These are phyloP conservation scores for Golovinomyces cichoracearum DNA, from an alignment of 2,329 filamentous ascomycete genomes.

Conservation along the genomic window DNA sequence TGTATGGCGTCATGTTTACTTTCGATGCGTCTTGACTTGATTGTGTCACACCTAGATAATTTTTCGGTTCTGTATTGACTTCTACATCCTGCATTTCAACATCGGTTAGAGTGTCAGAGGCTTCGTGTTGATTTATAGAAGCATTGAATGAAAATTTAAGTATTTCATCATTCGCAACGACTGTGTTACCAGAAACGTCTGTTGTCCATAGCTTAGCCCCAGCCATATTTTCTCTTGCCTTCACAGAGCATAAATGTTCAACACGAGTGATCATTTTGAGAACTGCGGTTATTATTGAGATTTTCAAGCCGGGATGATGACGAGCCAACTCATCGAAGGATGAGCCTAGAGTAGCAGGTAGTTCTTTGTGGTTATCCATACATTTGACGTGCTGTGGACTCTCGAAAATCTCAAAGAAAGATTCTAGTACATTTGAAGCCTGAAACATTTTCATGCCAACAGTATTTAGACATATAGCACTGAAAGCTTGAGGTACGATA, in stretches of 20 bases:
- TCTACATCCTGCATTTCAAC: slow-evolving; percentile 38
- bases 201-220: slow-evolving; percentile 54
- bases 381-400: slow-evolving; percentile 69
- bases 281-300: slow-evolving; percentile 58
- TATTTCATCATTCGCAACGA: slow-evolving; percentile 25
- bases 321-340: slow-evolving; percentile 85
- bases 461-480: slow-evolving; percentile 79
- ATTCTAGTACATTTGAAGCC: slow-evolving; percentile 54
- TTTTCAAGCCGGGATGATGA: slow-evolving; percentile 67
- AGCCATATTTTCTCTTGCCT: slow-evolving; percentile 41
- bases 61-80: slow-evolving; percentile 3
- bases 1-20: slow-evolving; percentile 24
- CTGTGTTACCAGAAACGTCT: slow-evolving; percentile 28
- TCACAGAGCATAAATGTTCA: slow-evolving; percentile 42
- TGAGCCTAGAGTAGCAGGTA: slow-evolving; percentile 49
- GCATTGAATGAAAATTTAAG: slow-evolving; percentile 8
- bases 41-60: background rate
- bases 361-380: slow-evolving; percentile 47
- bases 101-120: slow-evolving; percentile 25
- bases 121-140: slow-evolving; percentile 4
- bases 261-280: slow-evolving; percentile 73
- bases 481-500: slow-evolving; percentile 65
- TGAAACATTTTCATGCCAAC: slow-evolving; percentile 70
- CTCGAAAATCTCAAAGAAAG: slow-evolving; percentile 90
- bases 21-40: background rate